A percentile compares a stretch with the other conserved stretches of the same genome.
Conservation (phyloP, 495 filamentous ascomycete species). For the Talaromyces thailandensis region DNA sequence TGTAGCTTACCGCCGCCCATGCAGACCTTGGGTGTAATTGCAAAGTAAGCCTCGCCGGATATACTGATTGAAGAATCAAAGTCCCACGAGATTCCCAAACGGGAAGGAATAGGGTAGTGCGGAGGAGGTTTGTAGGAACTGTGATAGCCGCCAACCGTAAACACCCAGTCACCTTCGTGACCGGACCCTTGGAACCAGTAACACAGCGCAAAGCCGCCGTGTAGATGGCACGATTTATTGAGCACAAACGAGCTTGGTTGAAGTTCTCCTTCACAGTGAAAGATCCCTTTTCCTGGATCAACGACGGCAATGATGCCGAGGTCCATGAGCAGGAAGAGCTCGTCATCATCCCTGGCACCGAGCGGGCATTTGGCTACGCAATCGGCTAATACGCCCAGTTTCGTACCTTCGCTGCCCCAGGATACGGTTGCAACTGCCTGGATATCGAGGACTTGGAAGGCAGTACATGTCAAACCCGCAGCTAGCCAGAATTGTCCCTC, state of each 20-base stretch:
- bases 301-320: slow-evolving; percentile 25
- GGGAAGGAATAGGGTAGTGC: no score
- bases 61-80: no score
- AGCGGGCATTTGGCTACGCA: slow-evolving; percentile 18
- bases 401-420: slow-evolving; percentile 15
- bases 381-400: slow-evolving; percentile 26
- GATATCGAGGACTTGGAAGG: slow-evolving; percentile 32
- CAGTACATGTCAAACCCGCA: slow-evolving; percentile 26
- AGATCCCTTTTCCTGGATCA: slow-evolving; percentile 23
- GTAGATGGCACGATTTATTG: slow-evolving; percentile 32
- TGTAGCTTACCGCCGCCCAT: no score
- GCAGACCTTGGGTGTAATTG: no score
- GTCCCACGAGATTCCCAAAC: no score
- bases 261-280: slow-evolving; percentile 13
- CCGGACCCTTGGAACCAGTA: no score
- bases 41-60: no score
- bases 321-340: slow-evolving; percentile 28
- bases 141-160: no score
- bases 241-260: slow-evolving; percentile 22
- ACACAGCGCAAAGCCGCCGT: slow-evolving; percentile 13
- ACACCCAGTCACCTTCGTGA: no score
- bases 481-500: slow-evolving; percentile 29
- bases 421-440: slow-evolving; percentile 27
- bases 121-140: no score
- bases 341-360: slow-evolving; percentile 16